A percentile compares a stretch with the other conserved stretches of the same genome.
Conservation (phyloP, 2,329 filamentous ascomycete species). For the Botrytis elliptica region DNA sequence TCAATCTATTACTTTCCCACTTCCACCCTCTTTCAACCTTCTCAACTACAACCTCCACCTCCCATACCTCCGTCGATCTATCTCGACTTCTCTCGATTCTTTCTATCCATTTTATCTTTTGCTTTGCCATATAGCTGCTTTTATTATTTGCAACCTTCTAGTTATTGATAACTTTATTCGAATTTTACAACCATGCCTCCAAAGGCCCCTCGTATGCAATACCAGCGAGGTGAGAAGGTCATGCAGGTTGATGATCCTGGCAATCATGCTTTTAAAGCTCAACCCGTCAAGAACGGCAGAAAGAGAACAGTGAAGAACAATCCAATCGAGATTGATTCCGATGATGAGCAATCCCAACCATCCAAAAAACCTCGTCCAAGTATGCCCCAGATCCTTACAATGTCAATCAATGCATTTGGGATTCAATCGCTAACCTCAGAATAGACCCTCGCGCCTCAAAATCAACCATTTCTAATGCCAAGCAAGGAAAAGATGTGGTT, state of each 20-base stretch:
- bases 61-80: neutral
- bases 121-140: neutral
- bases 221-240: neutral
- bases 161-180: neutral
- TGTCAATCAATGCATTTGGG: too few relatives aligned
- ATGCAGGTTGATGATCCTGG: neutral
- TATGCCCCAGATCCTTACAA: neutral
- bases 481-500: too few relatives aligned
- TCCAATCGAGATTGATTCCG: neutral
- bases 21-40: neutral
- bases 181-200: neutral
- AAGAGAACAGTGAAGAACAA: neutral
- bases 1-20: neutral
- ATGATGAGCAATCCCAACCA: neutral
- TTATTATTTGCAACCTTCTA: neutral
- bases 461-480: too few relatives aligned
- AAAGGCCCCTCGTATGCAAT: neutral
- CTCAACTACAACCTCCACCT: neutral
- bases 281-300: neutral
- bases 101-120: neutral
- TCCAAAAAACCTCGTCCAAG: neutral
- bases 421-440: too few relatives aligned
- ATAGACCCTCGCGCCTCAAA: too few relatives aligned
- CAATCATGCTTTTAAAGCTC: conserved; percentile 9
- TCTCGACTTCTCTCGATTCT: neutral